These are phyloP conservation scores for Cucurbitaria berberidis DNA, from an alignment of 2,329 filamentous ascomycete species.

Conservation along the genomic window DNA sequence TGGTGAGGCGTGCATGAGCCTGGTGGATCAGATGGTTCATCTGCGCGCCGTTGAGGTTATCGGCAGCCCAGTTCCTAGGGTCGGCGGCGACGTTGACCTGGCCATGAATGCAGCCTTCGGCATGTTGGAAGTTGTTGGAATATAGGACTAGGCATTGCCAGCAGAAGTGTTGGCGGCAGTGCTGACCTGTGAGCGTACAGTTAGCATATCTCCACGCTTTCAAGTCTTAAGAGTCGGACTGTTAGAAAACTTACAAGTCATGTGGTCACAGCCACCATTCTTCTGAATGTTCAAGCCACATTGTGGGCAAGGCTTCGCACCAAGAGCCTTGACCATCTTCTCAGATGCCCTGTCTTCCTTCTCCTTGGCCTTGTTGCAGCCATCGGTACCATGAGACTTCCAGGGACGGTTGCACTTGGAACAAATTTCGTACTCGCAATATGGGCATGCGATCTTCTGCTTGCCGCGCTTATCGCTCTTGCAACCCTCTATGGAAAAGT, in stretches of 20 bases:
- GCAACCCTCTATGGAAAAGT: constrained; percentile 35
- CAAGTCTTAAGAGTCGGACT: neutral
- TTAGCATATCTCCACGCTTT: neutral
- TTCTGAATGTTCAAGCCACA: constrained; percentile 37
- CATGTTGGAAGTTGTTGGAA: constrained; percentile 7
- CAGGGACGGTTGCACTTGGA: constrained; percentile 28
- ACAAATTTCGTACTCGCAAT: constrained; percentile 29
- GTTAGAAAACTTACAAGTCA: constrained; percentile 25
- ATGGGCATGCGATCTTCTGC: constrained; percentile 28
- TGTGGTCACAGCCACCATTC: constrained; percentile 34
- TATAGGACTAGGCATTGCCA: constrained; percentile 25
- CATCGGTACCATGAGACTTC: constrained; percentile 11
- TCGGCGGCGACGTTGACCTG: constrained; percentile 19
- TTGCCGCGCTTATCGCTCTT: neutral
- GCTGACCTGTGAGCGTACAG: constrained; percentile 8
- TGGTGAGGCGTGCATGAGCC: neutral
- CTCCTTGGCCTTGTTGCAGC: constrained; percentile 23
- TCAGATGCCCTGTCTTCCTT: constrained; percentile 23
- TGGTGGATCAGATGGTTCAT: constrained; percentile 9
- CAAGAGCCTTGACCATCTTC: constrained; percentile 23
- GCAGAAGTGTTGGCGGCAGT: constrained; percentile 31
- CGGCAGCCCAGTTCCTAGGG: constrained; percentile 13
- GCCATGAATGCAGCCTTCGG: constrained; percentile 11
- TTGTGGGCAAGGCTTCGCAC: constrained; percentile 34
- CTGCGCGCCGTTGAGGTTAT: constrained; percentile 7